Base-by-base conservation (phyloP, 306 rosid genomes). In the Begonia peltatifolia region DNA sequence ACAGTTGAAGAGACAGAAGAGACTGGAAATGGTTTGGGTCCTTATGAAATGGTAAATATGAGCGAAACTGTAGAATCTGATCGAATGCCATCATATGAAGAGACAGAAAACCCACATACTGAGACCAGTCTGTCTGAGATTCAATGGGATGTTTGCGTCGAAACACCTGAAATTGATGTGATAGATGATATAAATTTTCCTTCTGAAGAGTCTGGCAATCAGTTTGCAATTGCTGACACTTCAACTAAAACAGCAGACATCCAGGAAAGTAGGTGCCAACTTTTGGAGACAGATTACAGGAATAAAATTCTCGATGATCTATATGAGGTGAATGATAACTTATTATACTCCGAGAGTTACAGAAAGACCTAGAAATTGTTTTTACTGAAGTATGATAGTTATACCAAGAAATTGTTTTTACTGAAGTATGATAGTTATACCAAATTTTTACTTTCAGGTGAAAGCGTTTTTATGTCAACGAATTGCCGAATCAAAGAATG, bases 281-380 rank as follows among this genome's bases (percentile, higher is more conserved):
- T 84, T 70, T 65, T 84, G 71, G 93, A 78, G 69, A 89, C 89
- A 4, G 97, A 84, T 54, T 84, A 74, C 63, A 73, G 97, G 77
- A 84, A 84, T 68, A 84, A 78, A 74, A 79, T 82, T 78, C 87
- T 89, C 47, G 97, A 89, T 72, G 89, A 89, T 74, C 79, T 89
- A 17, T 70, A 79, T 43, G 97, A 89, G 97, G 97, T 84, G 62
- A 55, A 16, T 71, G 41, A 42, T 54, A 17, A 25, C 56, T 42
- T 44, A 30, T 60, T 51, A 47, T 25, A 10, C 5, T n/a, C 9
- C 14, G 52, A 54, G 52, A 42, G 62, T 67, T 59, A 49, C 41
- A 58, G 38, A 41, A 9, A 30, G 38, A 30, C 38, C n/a, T 3
- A 30, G 7, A 30, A 30, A 5, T 30, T 30, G 38, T 30, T 30